A percentile compares a stretch with the other conserved stretches of the same genome.
phyloP scores from a whole-genome alignment of 179 eudicot species.

The Pouteria campechiana region DNA sequence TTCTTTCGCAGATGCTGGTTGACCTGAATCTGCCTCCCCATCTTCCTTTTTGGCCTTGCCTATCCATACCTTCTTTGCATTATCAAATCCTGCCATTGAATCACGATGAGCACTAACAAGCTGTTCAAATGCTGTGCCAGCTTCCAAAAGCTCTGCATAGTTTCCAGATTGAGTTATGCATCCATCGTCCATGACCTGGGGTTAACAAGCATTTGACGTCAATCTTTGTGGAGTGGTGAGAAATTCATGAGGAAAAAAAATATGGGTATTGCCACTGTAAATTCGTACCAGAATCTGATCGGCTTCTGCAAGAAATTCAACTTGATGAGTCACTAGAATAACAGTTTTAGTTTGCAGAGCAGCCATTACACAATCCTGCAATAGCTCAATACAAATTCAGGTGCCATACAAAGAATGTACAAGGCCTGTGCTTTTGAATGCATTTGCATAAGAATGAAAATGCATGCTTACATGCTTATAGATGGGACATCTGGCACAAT shows the following conservation, averaged over 20 bases:
- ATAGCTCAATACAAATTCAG: slow-evolving; percentile 1
- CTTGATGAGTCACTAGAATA: slow-evolving; percentile 50
- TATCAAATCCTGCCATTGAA: slow-evolving; percentile 14
- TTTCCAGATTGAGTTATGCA: slow-evolving; percentile 40
- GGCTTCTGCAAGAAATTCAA: slow-evolving; percentile 38
- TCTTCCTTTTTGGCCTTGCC: background rate
- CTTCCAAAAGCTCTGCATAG: slow-evolving; percentile 25
- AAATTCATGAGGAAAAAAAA: no score
- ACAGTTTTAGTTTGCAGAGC: slow-evolving; percentile 34
- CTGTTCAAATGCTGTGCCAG: slow-evolving; percentile 40
- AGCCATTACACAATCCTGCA: slow-evolving; percentile 47
- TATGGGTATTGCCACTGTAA: background rate
- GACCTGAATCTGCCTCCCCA: slow-evolving; percentile 2
- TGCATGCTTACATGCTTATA: background rate
- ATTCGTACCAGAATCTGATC: slow-evolving; percentile 36
- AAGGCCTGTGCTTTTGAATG: no score
- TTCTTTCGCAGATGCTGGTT: slow-evolving; percentile 4
- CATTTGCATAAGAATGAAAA: background rate
- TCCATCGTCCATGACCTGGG: slow-evolving; percentile 40
- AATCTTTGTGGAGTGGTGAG: no score
- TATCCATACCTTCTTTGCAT: background rate
- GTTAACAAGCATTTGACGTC: no score
- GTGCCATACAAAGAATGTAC: background rate
- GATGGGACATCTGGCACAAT: no score
- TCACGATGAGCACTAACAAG: slow-evolving; percentile 45